phyloP scores from a whole-genome alignment of 495 filamentous ascomycete genomes.

The Bryoglossum gracile region DNA sequence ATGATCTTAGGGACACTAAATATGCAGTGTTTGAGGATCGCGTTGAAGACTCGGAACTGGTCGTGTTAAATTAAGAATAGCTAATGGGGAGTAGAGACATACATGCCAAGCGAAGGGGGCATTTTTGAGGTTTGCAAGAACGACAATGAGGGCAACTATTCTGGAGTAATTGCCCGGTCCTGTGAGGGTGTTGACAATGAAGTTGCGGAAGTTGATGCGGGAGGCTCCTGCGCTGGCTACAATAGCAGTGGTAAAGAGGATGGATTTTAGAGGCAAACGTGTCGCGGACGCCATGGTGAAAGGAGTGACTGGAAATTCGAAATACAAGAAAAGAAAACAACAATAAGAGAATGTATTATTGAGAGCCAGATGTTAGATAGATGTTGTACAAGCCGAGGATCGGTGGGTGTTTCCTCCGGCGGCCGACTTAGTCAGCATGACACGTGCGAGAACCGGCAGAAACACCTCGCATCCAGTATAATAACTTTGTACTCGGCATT shows the following conservation, averaged over 20 bases:
- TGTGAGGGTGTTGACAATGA: slow-evolving; percentile 37
- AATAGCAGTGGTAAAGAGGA: slow-evolving; percentile 29
- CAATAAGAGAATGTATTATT: too few species aligned
- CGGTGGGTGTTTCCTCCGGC: too few species aligned
- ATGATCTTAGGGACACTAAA: slow-evolving; percentile 30
- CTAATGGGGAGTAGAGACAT: slow-evolving; percentile 24
- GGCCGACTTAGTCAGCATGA: too few species aligned
- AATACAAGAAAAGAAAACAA: not conserved
- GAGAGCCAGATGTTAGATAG: too few species aligned
- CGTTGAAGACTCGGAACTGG: slow-evolving; percentile 53
- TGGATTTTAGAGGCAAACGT: slow-evolving; percentile 30
- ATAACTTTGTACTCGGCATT: too few species aligned
- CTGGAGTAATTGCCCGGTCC: slow-evolving; percentile 43
- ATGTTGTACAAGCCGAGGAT: too few species aligned
- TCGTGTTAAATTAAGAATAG: not conserved
- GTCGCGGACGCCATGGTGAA: slow-evolving; percentile 38
- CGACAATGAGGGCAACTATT: slow-evolving; percentile 43
- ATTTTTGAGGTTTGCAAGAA: slow-evolving; percentile 60
- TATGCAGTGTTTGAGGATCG: slow-evolving; percentile 53
- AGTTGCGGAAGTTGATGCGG: slow-evolving; percentile 29
- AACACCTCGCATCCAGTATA: too few species aligned
- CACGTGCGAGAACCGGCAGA: too few species aligned
- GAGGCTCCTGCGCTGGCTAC: slow-evolving; percentile 36
- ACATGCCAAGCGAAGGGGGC: slow-evolving; percentile 74
- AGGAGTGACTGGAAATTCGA: slow-evolving; percentile 7